Percentiles rank a stretch among this genome's conserved stretches.
Conservation (phyloP, 352 stramenopile genomes). For the Pythium utonaiense region DNA sequence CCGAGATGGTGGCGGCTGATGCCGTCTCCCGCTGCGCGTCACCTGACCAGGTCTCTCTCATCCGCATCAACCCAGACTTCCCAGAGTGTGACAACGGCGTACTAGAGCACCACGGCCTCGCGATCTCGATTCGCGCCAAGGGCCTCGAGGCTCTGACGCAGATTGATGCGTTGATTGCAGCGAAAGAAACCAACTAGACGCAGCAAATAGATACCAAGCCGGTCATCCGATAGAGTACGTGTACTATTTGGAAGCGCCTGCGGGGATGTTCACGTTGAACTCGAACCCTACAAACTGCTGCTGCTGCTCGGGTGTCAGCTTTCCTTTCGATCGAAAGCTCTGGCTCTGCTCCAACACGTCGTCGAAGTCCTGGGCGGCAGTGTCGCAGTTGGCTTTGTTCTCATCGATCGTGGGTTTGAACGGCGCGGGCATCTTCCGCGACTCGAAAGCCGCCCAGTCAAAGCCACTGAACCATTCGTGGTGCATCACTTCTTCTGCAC, state of each 20-base stretch:
- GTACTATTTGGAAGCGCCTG: background rate
- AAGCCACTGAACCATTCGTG: slow-evolving; percentile 58
- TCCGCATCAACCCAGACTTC: slow-evolving; percentile 77
- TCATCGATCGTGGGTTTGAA: slow-evolving; percentile 55
- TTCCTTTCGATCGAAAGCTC: slow-evolving; percentile 24
- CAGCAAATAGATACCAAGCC: background rate
- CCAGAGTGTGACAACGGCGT: slow-evolving; percentile 49
- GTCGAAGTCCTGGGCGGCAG: slow-evolving; percentile 56
- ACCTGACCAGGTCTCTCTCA: slow-evolving; percentile 43
- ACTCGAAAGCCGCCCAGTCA: slow-evolving; percentile 47
- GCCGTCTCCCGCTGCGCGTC: slow-evolving; percentile 47
- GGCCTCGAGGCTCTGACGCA: slow-evolving; percentile 51
- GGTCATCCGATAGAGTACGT: too few species aligned
- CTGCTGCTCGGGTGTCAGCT: slow-evolving; percentile 44
- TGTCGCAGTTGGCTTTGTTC: slow-evolving; percentile 62
- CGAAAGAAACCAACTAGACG: background rate
- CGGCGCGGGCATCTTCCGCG: slow-evolving; percentile 31
- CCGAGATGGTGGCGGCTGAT: slow-evolving; percentile 77
- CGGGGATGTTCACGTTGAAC: slow-evolving; percentile 41
- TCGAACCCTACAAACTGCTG: slow-evolving; percentile 51
- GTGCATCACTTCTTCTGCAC: slow-evolving; percentile 39
- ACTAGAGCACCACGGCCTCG: slow-evolving; percentile 36
- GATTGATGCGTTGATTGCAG: slow-evolving; percentile 42
- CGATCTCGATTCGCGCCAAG: slow-evolving; percentile 47
- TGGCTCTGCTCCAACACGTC: slow-evolving; percentile 54